These are phyloP conservation scores for Nakaseomyces nivariensis DNA, from an alignment of 1,139 yeast genomes.

Conservation along the genomic window DNA sequence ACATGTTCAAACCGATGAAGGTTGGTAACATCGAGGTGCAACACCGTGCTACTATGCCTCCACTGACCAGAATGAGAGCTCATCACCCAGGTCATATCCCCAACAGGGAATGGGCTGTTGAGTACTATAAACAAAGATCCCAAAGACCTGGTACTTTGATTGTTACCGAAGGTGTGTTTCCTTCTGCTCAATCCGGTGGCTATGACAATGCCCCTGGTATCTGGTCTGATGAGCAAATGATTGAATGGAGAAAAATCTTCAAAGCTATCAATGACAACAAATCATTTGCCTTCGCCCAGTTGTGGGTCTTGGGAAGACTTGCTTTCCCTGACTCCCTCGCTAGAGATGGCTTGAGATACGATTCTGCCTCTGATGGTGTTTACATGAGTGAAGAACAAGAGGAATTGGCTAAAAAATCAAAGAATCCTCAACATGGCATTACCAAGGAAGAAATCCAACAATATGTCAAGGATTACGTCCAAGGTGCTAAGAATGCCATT, in stretches of 20 bases:
- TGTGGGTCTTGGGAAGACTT: constrained; percentile 37
- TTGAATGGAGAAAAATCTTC: constrained; percentile 32
- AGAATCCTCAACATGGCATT: constrained; percentile 16
- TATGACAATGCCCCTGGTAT: constrained; percentile 40
- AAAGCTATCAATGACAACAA: constrained; percentile 32
- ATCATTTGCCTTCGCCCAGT: constrained; percentile 31
- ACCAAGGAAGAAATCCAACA: constrained; percentile 19
- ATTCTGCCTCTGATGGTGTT: constrained; percentile 19
- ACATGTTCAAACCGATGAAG: constrained; percentile 37
- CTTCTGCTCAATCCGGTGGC: constrained; percentile 31
- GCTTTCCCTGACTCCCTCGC: constrained; percentile 23
- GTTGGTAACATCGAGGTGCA: constrained; percentile 31
- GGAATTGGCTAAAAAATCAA: constrained; percentile 15
- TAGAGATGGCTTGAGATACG: constrained; percentile 23
- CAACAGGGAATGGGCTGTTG: constrained; percentile 26
- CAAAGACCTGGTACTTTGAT: constrained; percentile 41
- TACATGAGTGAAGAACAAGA: constrained; percentile 21
- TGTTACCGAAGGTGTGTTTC: constrained; percentile 37
- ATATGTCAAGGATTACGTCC: constrained; percentile 17
- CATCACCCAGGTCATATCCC: constrained; percentile 33
- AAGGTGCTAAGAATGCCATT: constrained; percentile 26
- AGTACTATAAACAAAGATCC: constrained; percentile 48
- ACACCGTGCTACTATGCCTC: constrained; percentile 39
- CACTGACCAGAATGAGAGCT: constrained; percentile 41
- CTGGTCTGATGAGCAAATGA: constrained; percentile 35